Evolutionary conservation across 1,284 basidiomycete genomes (phyloP).

Genomic region (Sphagnurus paluster): DNA sequence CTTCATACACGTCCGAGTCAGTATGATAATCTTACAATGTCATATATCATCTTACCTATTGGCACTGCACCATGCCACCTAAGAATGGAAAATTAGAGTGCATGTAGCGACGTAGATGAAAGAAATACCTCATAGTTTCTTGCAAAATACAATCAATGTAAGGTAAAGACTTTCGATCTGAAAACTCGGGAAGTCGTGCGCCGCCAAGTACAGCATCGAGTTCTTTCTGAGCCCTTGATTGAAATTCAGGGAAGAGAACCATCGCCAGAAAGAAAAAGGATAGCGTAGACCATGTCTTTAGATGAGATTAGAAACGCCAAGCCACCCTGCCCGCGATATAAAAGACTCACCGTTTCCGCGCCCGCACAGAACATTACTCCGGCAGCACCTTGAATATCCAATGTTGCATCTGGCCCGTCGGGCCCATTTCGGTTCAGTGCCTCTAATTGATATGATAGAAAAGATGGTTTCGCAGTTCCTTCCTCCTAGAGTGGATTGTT

Average conservation of each 20-base stretch:
- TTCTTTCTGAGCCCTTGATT: slow-evolving; percentile 44
- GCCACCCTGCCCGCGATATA: not conserved
- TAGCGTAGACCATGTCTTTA: slow-evolving; percentile 17
- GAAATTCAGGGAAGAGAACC: slow-evolving; percentile 43
- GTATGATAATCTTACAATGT: not conserved
- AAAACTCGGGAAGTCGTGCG: slow-evolving; percentile 41
- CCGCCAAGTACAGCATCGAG: slow-evolving; percentile 42
- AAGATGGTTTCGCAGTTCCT: slow-evolving; percentile 14
- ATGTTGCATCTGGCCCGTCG: not conserved
- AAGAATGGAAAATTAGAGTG: not conserved
- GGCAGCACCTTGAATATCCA: slow-evolving; percentile 16
- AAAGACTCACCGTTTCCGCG: slow-evolving; percentile 14
- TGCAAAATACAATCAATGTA: slow-evolving; percentile 30
- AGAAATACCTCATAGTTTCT: slow-evolving; percentile 38
- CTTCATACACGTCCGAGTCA: slow-evolving; percentile 12
- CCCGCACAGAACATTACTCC: slow-evolving; percentile 15
- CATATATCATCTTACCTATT: slow-evolving; percentile 9
- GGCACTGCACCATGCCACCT: slow-evolving; percentile 16
- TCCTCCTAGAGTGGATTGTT: slow-evolving; percentile 9
- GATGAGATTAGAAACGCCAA: not conserved
- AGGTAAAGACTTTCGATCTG: slow-evolving; percentile 26
- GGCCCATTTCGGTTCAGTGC: not conserved
- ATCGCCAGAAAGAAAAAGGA: slow-evolving; percentile 39
- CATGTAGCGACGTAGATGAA: no score
- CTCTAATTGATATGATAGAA: slow-evolving; percentile 12